Evolutionary conservation across 2,329 filamentous ascomycete genomes (phyloP).

Genomic region (Penicillium verrucosum): DNA sequence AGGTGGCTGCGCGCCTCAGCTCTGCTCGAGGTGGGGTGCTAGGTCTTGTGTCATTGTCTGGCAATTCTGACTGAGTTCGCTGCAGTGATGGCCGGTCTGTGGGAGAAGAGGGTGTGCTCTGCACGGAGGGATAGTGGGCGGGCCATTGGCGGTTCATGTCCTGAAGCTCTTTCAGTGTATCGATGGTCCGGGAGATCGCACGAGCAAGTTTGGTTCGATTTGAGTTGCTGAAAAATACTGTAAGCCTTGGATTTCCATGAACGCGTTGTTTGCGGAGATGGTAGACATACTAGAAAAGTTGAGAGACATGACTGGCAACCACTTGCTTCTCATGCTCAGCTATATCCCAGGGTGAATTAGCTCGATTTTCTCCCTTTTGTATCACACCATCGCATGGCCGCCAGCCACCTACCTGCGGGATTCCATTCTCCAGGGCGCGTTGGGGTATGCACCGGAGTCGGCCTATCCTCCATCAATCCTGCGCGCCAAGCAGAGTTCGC

Average conservation of each 20-base stretch:
- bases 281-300: conserved; percentile 70
- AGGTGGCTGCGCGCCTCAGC: conserved; percentile 70
- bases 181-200: conserved; percentile 81
- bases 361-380: neutral
- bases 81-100: conserved; percentile 37
- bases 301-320: conserved; percentile 80
- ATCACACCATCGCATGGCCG: neutral
- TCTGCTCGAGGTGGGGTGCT: conserved; percentile 46
- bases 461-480: conserved; percentile 55
- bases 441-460: conserved; percentile 55
- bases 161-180: conserved; percentile 77
- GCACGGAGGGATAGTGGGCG: conserved; percentile 78
- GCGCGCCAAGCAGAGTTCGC: conserved; percentile 52
- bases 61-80: conserved; percentile 36
- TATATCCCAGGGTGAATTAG: conserved; percentile 26
- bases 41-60: conserved; percentile 21
- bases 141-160: conserved; percentile 91
- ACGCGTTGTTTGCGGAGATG: neutral
- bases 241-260: conserved; percentile 14
- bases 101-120: conserved; percentile 26
- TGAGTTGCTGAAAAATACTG: conserved; percentile 59
- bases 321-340: conserved; percentile 63
- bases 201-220: conserved; percentile 84
- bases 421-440: conserved; percentile 49
- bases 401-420: conserved; percentile 36